A percentile compares a stretch with the other conserved stretches of the same genome.
Evolutionary conservation across 2,329 filamentous ascomycete species (phyloP).

Genomic region (Colletotrichum caudatum): DNA sequence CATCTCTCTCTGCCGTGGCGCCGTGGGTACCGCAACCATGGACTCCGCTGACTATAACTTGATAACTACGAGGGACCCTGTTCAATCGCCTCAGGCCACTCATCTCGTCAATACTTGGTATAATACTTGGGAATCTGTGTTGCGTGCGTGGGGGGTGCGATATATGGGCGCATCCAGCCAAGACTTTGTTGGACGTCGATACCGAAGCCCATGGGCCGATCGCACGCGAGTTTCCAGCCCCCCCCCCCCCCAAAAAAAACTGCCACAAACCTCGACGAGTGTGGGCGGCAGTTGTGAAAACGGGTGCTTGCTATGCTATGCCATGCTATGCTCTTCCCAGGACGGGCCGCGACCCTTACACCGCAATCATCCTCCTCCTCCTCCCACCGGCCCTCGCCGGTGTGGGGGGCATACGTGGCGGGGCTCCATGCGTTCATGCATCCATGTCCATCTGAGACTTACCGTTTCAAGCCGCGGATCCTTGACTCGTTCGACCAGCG

Average conservation of each 20-base stretch:
- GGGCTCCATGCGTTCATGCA: slow-evolving; percentile 1
- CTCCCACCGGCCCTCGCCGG: slow-evolving; percentile 27
- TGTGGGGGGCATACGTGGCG: slow-evolving; percentile 19
- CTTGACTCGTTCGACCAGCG: slow-evolving; percentile 33
- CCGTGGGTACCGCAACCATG: slow-evolving; percentile 3
- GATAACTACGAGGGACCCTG: neutral
- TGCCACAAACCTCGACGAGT: slow-evolving; percentile 20
- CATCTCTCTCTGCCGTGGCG: neutral
- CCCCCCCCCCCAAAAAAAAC: too few species aligned
- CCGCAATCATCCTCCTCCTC: slow-evolving; percentile 11
- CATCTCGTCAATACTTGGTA: slow-evolving; percentile 22
- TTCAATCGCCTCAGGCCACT: neutral
- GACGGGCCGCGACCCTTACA: neutral
- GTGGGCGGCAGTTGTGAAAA: neutral
- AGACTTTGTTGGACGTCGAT: neutral
- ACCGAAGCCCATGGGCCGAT: slow-evolving; percentile 2
- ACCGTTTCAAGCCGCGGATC: slow-evolving; percentile 19
- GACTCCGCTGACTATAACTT: slow-evolving; percentile 13
- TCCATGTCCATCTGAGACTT: slow-evolving; percentile 39
- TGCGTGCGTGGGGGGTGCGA: slow-evolving; percentile 11
- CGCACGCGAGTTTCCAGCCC: slow-evolving; percentile 31
- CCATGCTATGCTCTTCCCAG: neutral
- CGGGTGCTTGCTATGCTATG: neutral
- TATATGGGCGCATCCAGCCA: slow-evolving; percentile 11
- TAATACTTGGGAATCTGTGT: slow-evolving; percentile 20